Evolutionary conservation across 1,139 yeast genomes (phyloP).

Genomic region (Blastobotrys persicus): DNA sequence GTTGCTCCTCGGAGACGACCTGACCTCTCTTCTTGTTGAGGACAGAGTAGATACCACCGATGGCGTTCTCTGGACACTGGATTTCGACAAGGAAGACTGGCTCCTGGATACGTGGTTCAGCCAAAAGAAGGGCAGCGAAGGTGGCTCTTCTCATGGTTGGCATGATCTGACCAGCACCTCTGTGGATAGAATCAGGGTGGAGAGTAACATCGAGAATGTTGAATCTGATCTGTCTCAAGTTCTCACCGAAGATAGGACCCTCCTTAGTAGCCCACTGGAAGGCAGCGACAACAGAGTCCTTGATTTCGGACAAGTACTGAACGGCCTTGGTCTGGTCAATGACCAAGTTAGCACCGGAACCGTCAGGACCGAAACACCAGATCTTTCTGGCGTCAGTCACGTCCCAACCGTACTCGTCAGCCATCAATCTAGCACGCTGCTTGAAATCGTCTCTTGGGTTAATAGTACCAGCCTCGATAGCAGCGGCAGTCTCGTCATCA

Average conservation of each 20-base stretch:
- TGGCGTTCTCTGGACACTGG: slow-evolving; percentile 99
- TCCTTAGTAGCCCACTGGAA: slow-evolving; percentile 99
- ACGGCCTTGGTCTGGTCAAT: slow-evolving; percentile 99
- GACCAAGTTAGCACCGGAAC: slow-evolving; percentile 97
- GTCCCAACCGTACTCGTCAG: slow-evolving; percentile 99
- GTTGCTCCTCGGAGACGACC: slow-evolving; percentile 97
- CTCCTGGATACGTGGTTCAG: slow-evolving; percentile 99
- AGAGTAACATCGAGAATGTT: slow-evolving; percentile 98
- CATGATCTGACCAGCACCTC: slow-evolving; percentile 99
- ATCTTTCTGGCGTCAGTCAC: slow-evolving; percentile 99
- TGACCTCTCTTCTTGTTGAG: slow-evolving; percentile 99
- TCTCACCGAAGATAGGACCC: slow-evolving; percentile 98
- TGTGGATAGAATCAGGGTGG: slow-evolving; percentile 99
- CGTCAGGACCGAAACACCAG: slow-evolving; percentile 99
- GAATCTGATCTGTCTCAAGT: slow-evolving; percentile 91
- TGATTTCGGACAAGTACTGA: slow-evolving; percentile 97
- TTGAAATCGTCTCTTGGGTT: slow-evolving; percentile 98
- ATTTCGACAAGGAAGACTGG: slow-evolving; percentile 99
- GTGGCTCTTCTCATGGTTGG: slow-evolving; percentile 99
- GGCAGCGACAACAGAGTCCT: slow-evolving; percentile 99
- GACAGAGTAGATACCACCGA: slow-evolving; percentile 99
- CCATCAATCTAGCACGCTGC: slow-evolving; percentile 98
- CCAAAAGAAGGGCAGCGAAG: slow-evolving; percentile 96
- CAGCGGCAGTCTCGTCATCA: slow-evolving; percentile 87
- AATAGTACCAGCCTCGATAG: slow-evolving; percentile 90